Conservation (phyloP, 371 early-diverging fungal genomes). For the Saksenaea oblongispora region DNA sequence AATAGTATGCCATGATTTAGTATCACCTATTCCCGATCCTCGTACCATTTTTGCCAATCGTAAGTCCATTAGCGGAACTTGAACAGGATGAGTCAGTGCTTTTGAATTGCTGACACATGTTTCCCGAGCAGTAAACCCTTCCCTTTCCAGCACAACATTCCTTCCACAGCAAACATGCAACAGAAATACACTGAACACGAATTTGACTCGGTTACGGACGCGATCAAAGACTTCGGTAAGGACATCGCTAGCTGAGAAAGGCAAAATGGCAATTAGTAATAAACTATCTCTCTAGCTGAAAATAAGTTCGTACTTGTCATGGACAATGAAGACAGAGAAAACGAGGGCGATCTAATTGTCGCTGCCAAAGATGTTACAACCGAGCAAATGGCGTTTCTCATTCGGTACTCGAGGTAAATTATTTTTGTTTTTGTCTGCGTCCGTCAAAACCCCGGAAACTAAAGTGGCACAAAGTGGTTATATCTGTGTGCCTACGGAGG, state of each 20-base stretch:
- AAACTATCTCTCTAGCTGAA: slow-evolving; percentile 33
- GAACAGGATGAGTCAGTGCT: slow-evolving; percentile 5
- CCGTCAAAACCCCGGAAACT: not conserved
- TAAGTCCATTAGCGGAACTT: not conserved
- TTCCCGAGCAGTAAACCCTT: not conserved
- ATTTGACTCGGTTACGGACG: slow-evolving; percentile 36
- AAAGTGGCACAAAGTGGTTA: slow-evolving; percentile 68
- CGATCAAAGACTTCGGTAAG: slow-evolving; percentile 35
- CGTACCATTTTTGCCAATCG: too few species aligned
- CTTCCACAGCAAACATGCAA: slow-evolving; percentile 3
- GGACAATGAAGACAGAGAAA: slow-evolving; percentile 97
- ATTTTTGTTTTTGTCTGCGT: not conserved
- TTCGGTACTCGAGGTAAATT: slow-evolving; percentile 84
- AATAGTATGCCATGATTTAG: too few species aligned
- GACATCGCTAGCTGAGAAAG: not conserved
- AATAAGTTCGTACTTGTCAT: slow-evolving; percentile 87
- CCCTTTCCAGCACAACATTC: not conserved
- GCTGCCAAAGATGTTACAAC: slow-evolving; percentile 89
- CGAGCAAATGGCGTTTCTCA: slow-evolving; percentile 91
- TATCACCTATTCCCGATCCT: too few species aligned
- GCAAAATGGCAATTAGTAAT: not conserved
- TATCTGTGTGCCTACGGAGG: slow-evolving; percentile 85
- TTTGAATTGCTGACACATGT: slow-evolving; percentile 4
- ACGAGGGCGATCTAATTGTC: slow-evolving; percentile 96
- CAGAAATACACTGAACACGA: slow-evolving; percentile 18